Evolutionary conservation across 106 monocot genomes (phyloP).

Genomic region (Acanthochlamys bracteata): DNA sequence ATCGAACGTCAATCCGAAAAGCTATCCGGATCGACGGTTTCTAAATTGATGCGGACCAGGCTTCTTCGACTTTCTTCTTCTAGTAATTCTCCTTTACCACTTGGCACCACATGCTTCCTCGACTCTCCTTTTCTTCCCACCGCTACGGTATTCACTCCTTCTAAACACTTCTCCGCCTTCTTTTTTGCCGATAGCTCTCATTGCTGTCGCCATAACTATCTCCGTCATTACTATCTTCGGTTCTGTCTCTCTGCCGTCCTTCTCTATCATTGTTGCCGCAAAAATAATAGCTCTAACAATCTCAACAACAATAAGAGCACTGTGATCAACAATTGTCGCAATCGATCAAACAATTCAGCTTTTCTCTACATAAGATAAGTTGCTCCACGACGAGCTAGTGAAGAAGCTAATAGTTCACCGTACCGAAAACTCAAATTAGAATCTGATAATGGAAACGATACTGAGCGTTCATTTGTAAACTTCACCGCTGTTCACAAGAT

Average conservation of each 20-base stretch:
- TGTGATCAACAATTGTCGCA: background rate
- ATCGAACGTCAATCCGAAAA: too few species aligned
- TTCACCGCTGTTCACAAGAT: conserved; percentile 17
- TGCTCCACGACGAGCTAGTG: background rate
- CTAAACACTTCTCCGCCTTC: too few species aligned
- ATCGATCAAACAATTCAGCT: background rate
- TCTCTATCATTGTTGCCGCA: too few species aligned
- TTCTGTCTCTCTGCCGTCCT: too few species aligned
- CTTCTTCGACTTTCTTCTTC: background rate
- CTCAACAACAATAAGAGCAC: background rate
- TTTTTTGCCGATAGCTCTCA: too few species aligned
- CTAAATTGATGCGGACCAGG: too few species aligned
- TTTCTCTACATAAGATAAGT: conserved; percentile 25
- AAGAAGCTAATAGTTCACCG: conserved; percentile 14
- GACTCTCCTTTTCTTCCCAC: background rate
- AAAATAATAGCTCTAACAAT: too few species aligned
- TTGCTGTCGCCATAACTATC: conserved; percentile 4
- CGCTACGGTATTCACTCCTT: background rate
- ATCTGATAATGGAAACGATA: background rate
- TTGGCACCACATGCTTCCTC: background rate
- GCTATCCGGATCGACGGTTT: too few species aligned
- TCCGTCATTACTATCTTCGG: background rate
- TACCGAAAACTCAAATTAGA: conserved; percentile 20
- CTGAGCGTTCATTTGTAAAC: conserved; percentile 41
- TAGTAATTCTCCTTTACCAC: background rate